Base-by-base conservation (phyloP, 495 filamentous ascomycete genomes). In the Xylaria grammica region DNA sequence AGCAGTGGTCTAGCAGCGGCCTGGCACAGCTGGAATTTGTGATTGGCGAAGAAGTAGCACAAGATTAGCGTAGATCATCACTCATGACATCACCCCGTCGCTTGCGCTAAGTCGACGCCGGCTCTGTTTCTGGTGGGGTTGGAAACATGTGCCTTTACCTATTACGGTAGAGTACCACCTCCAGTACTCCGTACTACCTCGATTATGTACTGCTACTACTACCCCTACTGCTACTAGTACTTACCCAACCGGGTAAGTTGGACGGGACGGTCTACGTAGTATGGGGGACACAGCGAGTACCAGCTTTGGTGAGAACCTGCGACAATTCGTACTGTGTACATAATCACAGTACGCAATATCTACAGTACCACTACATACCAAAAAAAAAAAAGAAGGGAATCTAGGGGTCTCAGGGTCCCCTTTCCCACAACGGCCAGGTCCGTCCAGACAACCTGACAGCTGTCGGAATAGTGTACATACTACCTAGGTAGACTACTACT, bases 41-140 rank as follows among this genome's bases (percentile, higher is more conserved):
- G 58, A 61, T 61, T 61, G 58, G 58, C 46, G 46, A 48, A 19
- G 46, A 20, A 2, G 46, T 52, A 13, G 36, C 58, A 61, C 46
- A 51, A 61, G 34, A 61, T 51, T 61, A 61, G 58, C 58, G 48
- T 24, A 61, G 60, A 62, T 62, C 60, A 27, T 38, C 49, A 13
- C 60, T 22, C 49, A 62, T 62, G 60, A 62, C 60, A 54, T 62
- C 60, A 62, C 48, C 26, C 49, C 36, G 60, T 34, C 32, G 44
- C 27, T 36, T 38, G 54, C 29, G 57, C 42, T 50, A 46, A 19
- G 22, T 59, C 22, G 30, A 6, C 24, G 17, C 22, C n/a, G 34
- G 46, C 20, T 27, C 17, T 51, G 13, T 42, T n/a, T 17, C 38
- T n/a, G 48, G 58, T 52, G 58, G 58, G 56, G 54, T 45, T 8